A percentile compares a stretch with the other conserved stretches of the same genome.
These are phyloP conservation scores for Paramecium pentaurelia DNA, from an alignment of 73 alveolate genomes.

Conservation along the genomic window DNA sequence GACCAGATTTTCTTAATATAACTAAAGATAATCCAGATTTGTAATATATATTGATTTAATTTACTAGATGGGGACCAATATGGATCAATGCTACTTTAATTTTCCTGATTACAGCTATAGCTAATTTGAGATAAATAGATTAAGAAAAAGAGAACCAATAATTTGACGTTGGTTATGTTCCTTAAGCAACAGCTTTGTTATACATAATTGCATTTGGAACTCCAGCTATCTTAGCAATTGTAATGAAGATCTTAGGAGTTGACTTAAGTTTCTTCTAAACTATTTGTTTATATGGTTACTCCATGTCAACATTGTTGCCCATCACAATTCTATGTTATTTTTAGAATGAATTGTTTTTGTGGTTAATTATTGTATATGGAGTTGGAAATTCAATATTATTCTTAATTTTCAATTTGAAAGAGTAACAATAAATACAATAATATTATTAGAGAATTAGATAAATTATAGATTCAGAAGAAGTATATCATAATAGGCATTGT, in stretches of 20 bases:
- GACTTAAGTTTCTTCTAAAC: slow-evolving; percentile 19
- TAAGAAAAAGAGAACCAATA: not conserved
- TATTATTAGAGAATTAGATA: slow-evolving; percentile 8
- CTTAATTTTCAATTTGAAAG: slow-evolving; percentile 9
- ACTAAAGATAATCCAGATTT: slow-evolving; percentile 16
- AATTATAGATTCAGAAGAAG: not conserved
- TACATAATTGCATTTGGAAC: not conserved
- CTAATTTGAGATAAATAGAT: slow-evolving; percentile 6
- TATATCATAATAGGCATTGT: not conserved
- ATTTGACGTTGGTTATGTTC: not conserved
- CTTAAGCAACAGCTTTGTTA: slow-evolving; percentile 24
- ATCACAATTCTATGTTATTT: not conserved
- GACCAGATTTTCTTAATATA: not conserved
- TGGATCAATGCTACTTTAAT: slow-evolving; percentile 29
- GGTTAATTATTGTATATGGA: slow-evolving; percentile 21
- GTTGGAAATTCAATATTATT: slow-evolving; percentile 17
- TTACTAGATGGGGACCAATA: slow-evolving; percentile 36
- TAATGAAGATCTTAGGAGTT: not conserved
- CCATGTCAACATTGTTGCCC: slow-evolving; percentile 19
- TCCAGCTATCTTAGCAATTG: not conserved
- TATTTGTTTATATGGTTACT: not conserved
- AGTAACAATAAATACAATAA: not conserved
- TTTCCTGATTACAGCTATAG: not conserved
- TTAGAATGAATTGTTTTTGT: not conserved
- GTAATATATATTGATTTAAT: not conserved